These are phyloP conservation scores for Incumbomyces delicatus DNA, from an alignment of 2,329 filamentous ascomycete genomes.

Conservation along the genomic window DNA sequence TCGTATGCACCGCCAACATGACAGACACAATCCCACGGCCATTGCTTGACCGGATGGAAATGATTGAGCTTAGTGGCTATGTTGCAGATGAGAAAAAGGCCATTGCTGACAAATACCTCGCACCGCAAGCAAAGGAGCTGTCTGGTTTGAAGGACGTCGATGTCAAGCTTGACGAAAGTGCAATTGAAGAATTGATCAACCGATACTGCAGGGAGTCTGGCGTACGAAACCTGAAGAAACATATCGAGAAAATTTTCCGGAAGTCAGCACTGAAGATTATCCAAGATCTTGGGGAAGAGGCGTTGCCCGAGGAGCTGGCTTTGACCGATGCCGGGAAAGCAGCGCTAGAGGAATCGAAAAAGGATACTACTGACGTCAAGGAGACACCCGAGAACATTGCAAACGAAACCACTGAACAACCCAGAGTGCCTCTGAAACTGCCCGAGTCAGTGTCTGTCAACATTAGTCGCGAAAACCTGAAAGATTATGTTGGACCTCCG, in stretches of 20 bases:
- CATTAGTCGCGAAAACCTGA: constrained; percentile 81
- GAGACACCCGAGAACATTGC: constrained; percentile 50
- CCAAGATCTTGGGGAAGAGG: constrained; percentile 80
- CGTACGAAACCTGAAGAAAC: constrained; percentile 96
- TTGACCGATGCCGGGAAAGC: constrained; percentile 78
- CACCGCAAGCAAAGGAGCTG: constrained; percentile 86
- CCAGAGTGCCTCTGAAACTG: constrained; percentile 68
- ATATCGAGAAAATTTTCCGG: constrained; percentile 97
- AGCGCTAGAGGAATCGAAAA: constrained; percentile 60
- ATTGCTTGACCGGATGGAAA: constrained; percentile 91
- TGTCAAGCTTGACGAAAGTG: constrained; percentile 74
- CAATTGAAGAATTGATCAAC: constrained; percentile 94
- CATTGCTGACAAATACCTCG: constrained; percentile 86
- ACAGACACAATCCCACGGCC: constrained; percentile 94
- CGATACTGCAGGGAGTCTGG: constrained; percentile 96
- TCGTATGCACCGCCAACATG: constrained; percentile 98
- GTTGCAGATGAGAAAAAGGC: constrained; percentile 98
- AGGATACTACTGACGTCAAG: constrained; percentile 52
- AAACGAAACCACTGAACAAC: constrained; percentile 52
- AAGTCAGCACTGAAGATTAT: constrained; percentile 97
- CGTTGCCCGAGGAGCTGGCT: constrained; percentile 67
- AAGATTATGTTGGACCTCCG: constrained; percentile 92
- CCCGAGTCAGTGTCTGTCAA: constrained; percentile 77
- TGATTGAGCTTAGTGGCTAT: constrained; percentile 92
- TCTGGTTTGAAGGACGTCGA: constrained; percentile 84